Conservation (phyloP, 257 asterid genomes). For the Capsicum rhomboideum region DNA sequence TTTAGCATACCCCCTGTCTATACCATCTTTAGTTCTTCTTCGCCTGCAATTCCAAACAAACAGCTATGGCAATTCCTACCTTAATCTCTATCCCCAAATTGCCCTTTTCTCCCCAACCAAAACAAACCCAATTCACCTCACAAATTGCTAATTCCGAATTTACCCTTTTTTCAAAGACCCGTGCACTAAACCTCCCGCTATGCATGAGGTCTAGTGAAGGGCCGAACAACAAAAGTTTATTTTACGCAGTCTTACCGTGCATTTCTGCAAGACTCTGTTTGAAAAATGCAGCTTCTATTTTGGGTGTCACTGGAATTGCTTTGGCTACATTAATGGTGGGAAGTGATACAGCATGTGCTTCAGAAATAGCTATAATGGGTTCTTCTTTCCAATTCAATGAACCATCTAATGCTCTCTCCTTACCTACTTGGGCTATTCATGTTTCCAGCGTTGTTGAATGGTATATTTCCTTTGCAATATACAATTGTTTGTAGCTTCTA, state of each 20-base stretch:
- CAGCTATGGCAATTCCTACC: slow-evolving; percentile 26
- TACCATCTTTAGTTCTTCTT: not conserved
- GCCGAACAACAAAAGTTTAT: too few relatives aligned
- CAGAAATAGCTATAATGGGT: slow-evolving; percentile 31
- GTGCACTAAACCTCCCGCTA: too few relatives aligned
- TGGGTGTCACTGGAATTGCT: slow-evolving; percentile 63
- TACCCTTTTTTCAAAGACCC: not conserved
- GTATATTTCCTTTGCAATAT: slow-evolving; percentile 20
- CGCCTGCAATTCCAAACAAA: not conserved
- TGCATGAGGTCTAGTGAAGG: too few relatives aligned
- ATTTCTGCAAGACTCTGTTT: too few relatives aligned
- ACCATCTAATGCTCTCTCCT: slow-evolving; percentile 92
- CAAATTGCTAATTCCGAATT: slow-evolving; percentile 9
- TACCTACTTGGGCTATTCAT: slow-evolving; percentile 96
- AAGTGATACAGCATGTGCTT: slow-evolving; percentile 42
- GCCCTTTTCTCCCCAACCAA: slow-evolving; percentile 13
- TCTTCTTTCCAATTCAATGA: slow-evolving; percentile 39
- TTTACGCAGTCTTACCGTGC: too few relatives aligned
- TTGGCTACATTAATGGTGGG: slow-evolving; percentile 26
- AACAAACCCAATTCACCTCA: slow-evolving; percentile 3
- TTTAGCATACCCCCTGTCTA: too few relatives aligned
- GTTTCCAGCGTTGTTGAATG: slow-evolving; percentile 97
- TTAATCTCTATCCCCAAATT: slow-evolving; percentile 16
- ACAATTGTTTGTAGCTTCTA: not conserved
- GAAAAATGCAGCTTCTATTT: slow-evolving; percentile 20